Evolutionary conservation across 352 stramenopile genomes (phyloP), one percentile per base, ranked within the genome.

Genomic region (Phytophthora constricta): DNA sequence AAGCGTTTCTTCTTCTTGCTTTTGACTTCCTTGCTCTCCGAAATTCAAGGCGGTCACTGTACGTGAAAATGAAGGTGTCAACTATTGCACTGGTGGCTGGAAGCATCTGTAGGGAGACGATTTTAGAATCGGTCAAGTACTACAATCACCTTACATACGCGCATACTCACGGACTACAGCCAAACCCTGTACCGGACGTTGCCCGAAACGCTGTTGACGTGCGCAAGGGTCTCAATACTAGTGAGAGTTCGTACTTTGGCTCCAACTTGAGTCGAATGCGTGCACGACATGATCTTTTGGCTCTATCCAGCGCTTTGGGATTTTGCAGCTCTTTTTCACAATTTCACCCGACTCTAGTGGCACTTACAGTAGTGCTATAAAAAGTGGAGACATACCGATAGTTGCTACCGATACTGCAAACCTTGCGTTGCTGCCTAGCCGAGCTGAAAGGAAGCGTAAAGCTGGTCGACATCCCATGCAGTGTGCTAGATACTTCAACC

Each of bases 21-120:
- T 76, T 76, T 41, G 57, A 76, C n/a, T 71, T 48, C 19, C 8
- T 68, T 1, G 59, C 60, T 0, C 25, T 59, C 0, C 27, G 68
- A 19, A 67, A 28, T 23, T 54, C 66, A 1, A 26, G 66, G 17
- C 46, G 57, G 5, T 28, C 59, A 2, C 58, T 69, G 42, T 74
- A 63, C 20, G 37, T 69, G 13, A 65, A 58, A 3, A 41, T 74
- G 14, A 52, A 68, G 13, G 48, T 61, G 7, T 49, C 54, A 13
- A 39, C 31, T 13, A 39, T 13, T 39, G 31, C 31, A 7, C 31
- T 39, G 31, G 31, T 13, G 13, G 31, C 31, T 13, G 31, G 31
- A 39, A 39, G 11, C 11, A 39, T 39, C 7, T 39, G 7, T 39
- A 7, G 31, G 7, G 31, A 39, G 31, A 13, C 23, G 23, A 37